Conservation (phyloP, 2,329 filamentous ascomycete species). For the Fusarium sp. region DNA sequence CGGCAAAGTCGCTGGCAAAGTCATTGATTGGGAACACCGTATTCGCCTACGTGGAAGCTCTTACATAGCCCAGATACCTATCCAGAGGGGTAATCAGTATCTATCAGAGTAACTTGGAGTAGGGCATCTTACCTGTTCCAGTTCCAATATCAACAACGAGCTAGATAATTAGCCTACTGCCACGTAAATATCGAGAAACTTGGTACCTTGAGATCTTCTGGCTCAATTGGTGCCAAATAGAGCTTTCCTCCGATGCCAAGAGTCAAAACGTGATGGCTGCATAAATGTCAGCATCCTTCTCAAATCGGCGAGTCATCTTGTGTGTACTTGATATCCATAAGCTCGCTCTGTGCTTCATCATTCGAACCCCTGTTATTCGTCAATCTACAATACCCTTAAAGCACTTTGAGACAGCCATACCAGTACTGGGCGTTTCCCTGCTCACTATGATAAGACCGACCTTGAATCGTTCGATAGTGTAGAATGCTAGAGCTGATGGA, state of each 20-base stretch:
- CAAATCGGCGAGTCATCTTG: fast-evolving
- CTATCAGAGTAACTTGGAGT: background rate
- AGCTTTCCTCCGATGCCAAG: constrained; percentile 3
- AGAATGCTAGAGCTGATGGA: background rate
- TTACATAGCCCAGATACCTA: background rate
- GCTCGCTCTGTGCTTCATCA: background rate
- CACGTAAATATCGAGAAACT: fast-evolving
- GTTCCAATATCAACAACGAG: constrained; percentile 1
- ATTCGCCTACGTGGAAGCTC: fast-evolving
- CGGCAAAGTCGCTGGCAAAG: background rate
- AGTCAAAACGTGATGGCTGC: background rate
- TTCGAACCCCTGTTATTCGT: background rate
- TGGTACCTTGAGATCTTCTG: background rate
- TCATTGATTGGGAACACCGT: background rate
- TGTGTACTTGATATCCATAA: background rate
- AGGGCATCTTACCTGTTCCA: background rate
- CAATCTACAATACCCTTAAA: fast-evolving
- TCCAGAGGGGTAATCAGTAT: background rate
- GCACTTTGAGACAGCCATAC: background rate
- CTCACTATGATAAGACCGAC: background rate
- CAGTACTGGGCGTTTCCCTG: constrained; percentile 1
- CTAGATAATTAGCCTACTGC: background rate
- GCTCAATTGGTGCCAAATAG: background rate
- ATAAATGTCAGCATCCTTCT: background rate
- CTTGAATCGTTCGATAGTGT: constrained; percentile 1